These are phyloP conservation scores for Brettanomyces nanus DNA, from an alignment of 805 yeast genomes.

Conservation along the genomic window DNA sequence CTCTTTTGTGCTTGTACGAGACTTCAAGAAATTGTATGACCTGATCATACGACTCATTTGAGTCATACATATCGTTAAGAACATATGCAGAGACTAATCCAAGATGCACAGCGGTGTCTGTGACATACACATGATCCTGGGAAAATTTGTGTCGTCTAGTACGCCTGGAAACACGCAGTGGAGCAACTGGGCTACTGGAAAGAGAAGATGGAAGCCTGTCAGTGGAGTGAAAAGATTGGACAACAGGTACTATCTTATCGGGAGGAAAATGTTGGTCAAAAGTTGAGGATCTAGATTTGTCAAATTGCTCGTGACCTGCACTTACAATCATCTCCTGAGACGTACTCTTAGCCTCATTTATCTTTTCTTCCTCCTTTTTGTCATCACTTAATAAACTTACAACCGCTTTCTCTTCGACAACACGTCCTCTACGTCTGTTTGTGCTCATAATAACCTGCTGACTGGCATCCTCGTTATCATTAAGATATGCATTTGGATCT, in stretches of 20 bases:
- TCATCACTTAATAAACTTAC: neutral
- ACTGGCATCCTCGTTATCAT: neutral
- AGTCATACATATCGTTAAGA: slow-evolving; percentile 22
- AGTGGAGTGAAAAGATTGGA: no score
- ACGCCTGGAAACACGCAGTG: slow-evolving; percentile 11
- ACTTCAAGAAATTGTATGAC: slow-evolving; percentile 21
- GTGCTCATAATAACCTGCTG: neutral
- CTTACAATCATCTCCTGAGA: no score
- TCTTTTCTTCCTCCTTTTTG: neutral
- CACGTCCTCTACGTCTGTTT: neutral
- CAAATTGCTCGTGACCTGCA: no score
- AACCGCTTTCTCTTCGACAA: neutral
- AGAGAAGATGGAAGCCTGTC: neutral
- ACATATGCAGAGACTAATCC: slow-evolving; percentile 23
- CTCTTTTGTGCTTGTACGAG: slow-evolving; percentile 17
- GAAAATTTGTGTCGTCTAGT: slow-evolving; percentile 24
- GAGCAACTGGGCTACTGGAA: neutral
- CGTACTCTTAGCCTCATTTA: neutral
- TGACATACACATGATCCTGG: slow-evolving; percentile 28
- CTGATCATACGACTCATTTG: slow-evolving; percentile 21
- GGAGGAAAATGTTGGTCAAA: no score
- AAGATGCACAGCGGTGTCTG: slow-evolving; percentile 26
- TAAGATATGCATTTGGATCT: neutral
- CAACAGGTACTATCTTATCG: no score
- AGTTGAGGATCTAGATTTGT: no score